Base-by-base conservation (phyloP, 2,329 filamentous ascomycete genomes). In the Monosporascus sp. region DNA sequence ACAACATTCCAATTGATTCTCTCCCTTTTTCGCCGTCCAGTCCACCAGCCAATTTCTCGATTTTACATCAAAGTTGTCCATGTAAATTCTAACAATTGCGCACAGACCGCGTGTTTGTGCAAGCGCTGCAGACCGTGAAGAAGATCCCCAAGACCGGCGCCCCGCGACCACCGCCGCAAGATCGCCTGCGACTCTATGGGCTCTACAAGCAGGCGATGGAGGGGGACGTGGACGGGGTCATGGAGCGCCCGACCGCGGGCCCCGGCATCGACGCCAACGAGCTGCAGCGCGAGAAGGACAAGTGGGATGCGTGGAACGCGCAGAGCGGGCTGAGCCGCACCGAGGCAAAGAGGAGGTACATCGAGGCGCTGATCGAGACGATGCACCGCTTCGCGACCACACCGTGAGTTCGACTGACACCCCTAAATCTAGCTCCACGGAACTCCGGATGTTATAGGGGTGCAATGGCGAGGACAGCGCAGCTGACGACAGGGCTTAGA, bases 171-270 rank as follows among this genome's bases (percentile, higher is more conserved):
- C 94, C 94, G 47, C 83, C 91, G 2, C 77, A 81, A 56, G 92
- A 95, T 66, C 87, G 94, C 53, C 79, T 99, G 62, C 88, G 89
- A 54, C 87, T 99, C 57, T 99, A 99, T 86, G 94, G 94, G 59
- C 81, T 99, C 60, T 99, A 99, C 77, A 99, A 99, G 70, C 94
- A 99, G 73, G 91, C 91, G 57, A 97, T 97, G 94, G 92, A 99
- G 76, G 94, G 94, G 48, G 90, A 99, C 71, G 92, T 97, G 37
- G 89, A 94, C 61, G 89, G 90, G 48, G 90, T 97, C 48, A 95
- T 97, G 87, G 87, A 93, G 64, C 83, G 91, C 46, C 93, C 94
- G 39, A 76, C 75, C 43, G 63, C 70, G 48, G 75, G 73, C 20
- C 73, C 75, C 8, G 75, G 76, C 54, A 68, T 78, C 55, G 66